Evolutionary conservation across 2,329 filamentous ascomycete species (phyloP).

Genomic region (Aspergillus pseudoviridinutans): DNA sequence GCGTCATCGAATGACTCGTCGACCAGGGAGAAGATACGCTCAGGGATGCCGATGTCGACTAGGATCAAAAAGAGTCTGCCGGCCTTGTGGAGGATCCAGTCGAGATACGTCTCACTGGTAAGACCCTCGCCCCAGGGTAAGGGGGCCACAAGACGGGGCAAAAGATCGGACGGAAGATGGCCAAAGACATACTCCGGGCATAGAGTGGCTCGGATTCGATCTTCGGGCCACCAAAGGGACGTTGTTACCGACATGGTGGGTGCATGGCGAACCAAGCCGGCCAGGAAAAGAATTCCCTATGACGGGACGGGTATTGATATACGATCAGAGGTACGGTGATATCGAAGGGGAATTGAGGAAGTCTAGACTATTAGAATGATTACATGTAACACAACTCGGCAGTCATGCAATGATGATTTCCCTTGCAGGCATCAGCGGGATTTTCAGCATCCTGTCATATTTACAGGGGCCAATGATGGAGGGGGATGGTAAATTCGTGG

Average conservation of each 20-base stretch:
- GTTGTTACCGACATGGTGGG: slow-evolving; percentile 26
- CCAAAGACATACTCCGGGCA: slow-evolving; percentile 38
- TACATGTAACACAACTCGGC: neutral
- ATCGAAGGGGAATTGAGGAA: neutral
- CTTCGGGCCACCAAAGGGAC: slow-evolving; percentile 45
- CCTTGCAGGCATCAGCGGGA: neutral
- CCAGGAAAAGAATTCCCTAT: neutral
- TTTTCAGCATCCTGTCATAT: neutral
- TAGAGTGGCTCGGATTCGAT: slow-evolving; percentile 41
- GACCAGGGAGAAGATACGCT: slow-evolving; percentile 59
- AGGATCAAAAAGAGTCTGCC: slow-evolving; percentile 58
- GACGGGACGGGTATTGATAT: slow-evolving; percentile 6
- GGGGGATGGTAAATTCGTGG: neutral
- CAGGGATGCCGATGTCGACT: slow-evolving; percentile 57
- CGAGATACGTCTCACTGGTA: slow-evolving; percentile 53
- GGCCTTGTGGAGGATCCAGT: slow-evolving; percentile 59
- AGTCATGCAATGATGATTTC: neutral
- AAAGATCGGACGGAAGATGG: slow-evolving; percentile 31
- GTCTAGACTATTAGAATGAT: neutral
- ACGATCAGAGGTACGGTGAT: neutral
- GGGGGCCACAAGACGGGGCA: slow-evolving; percentile 35
- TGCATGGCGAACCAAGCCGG: slow-evolving; percentile 12
- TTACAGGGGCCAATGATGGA: neutral
- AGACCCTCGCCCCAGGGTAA: slow-evolving; percentile 43
- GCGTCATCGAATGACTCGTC: slow-evolving; percentile 60